Conservation (phyloP, 768 basidiomycete genomes). For the Floccularia luteovirens region DNA sequence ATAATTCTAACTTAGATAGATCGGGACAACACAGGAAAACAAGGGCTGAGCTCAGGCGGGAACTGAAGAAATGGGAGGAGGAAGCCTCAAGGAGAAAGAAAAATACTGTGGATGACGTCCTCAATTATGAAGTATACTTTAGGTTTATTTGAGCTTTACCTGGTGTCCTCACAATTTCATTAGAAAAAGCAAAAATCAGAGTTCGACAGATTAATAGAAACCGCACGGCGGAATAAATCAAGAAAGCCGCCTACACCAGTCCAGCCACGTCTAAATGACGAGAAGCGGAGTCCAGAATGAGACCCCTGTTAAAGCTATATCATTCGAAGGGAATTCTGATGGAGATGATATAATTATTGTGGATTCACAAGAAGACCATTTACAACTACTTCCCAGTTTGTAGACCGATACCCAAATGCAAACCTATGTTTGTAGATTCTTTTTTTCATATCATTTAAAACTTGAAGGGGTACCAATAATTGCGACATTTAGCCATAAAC, state of each 20-base stretch:
- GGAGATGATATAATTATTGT: conserved; percentile 21
- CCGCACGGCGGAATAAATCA: conserved; percentile 20
- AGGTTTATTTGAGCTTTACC: background rate
- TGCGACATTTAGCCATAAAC: too few relatives aligned
- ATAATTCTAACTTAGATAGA: conserved; percentile 67
- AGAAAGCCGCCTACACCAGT: conserved; percentile 3
- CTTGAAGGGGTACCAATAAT: too few relatives aligned
- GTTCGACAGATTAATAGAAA: conserved; percentile 28
- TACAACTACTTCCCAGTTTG: too few relatives aligned
- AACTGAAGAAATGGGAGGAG: conserved; percentile 55
- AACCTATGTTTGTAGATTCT: too few relatives aligned
- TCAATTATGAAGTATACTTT: conserved; percentile 28
- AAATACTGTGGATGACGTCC: conserved; percentile 27
- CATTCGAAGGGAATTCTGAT: conserved; percentile 8
- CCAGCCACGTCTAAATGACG: background rate
- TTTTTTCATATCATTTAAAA: too few relatives aligned
- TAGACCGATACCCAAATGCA: too few relatives aligned
- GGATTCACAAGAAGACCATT: conserved; percentile 25
- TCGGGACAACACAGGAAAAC: conserved; percentile 34
- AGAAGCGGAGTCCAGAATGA: background rate
- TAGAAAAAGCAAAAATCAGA: conserved; percentile 32
- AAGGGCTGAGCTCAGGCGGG: conserved; percentile 35
- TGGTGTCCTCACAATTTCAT: conserved; percentile 1
- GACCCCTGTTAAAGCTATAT: background rate
- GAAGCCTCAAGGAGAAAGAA: conserved; percentile 33